phyloP scores from a whole-genome alignment of 2,329 filamentous ascomycete species.

The Colletotrichum sp. region DNA sequence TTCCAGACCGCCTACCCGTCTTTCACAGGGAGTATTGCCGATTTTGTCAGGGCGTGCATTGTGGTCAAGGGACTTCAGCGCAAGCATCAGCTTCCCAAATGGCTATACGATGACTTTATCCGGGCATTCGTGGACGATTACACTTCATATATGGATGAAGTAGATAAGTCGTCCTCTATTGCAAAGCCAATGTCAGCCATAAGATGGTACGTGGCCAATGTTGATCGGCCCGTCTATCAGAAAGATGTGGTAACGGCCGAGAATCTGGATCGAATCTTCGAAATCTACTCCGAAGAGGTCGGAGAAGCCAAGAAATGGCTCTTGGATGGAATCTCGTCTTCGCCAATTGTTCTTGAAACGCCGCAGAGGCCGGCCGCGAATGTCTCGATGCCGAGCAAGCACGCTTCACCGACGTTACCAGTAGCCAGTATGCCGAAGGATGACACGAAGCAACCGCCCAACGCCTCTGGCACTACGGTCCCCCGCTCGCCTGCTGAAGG shows the following conservation, averaged over 20 bases:
- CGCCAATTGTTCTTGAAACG: not conserved
- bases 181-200: conserved; percentile 38
- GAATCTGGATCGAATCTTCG: conserved; percentile 38
- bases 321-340: not conserved
- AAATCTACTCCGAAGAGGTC: conserved; percentile 34
- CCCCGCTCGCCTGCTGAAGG: not conserved
- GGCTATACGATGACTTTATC: conserved; percentile 59
- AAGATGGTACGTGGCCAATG: conserved; percentile 43
- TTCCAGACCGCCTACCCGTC: conserved; percentile 49
- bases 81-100: conserved; percentile 40
- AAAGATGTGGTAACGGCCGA: conserved; percentile 34
- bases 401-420: not conserved
- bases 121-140: conserved; percentile 47
- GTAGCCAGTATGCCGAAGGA: not conserved
- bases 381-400: not conserved
- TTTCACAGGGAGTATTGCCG: conserved; percentile 39
- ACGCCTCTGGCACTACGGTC: not conserved
- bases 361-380: not conserved
- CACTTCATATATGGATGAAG: conserved; percentile 40
- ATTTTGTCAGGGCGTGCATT: conserved; percentile 51
- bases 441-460: not conserved
- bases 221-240: conserved; percentile 25
- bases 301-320: not conserved
- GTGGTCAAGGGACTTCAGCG: conserved; percentile 44
- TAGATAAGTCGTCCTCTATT: conserved; percentile 22